Percentiles rank a stretch among this genome's conserved stretches.
Conservation (phyloP, 805 yeast species). For the Teunomyces aglyptinius region DNA sequence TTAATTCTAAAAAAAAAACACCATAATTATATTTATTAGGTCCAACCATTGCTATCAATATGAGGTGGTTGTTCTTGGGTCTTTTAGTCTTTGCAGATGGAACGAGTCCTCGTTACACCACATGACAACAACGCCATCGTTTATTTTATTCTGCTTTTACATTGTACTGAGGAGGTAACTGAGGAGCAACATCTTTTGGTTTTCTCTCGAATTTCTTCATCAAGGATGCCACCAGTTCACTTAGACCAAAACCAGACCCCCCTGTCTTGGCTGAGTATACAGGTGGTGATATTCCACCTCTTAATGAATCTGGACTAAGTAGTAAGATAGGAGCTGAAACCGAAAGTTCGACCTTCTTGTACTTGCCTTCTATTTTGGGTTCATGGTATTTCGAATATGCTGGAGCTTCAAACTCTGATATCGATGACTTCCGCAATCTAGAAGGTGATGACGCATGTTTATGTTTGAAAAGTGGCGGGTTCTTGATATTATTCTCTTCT, state of each 20-base stretch:
- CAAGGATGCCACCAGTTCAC: not conserved
- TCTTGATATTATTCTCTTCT: constrained; percentile 3
- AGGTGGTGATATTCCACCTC: constrained; percentile 14
- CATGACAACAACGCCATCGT: no score
- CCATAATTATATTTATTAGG: no score
- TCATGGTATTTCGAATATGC: not conserved
- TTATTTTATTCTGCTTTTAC: not conserved
- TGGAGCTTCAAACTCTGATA: not conserved
- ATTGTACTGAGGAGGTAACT: not conserved
- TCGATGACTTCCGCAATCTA: not conserved
- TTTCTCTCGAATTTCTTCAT: not conserved
- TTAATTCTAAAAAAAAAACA: no score
- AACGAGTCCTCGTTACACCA: no score
- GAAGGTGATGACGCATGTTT: not conserved
- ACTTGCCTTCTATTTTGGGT: not conserved
- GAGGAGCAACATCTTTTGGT: not conserved
- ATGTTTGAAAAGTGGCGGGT: constrained; percentile 3
- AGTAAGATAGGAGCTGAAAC: constrained; percentile 13
- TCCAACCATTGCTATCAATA: no score
- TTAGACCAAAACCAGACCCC: not conserved
- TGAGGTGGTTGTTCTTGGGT: no score
- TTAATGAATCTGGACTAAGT: constrained; percentile 8
- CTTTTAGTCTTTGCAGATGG: no score
- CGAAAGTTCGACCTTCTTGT: constrained; percentile 12
- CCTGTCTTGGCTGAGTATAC: constrained; percentile 4